Conservation (phyloP, 805 yeast genomes). For the Nakazawaea sp. region DNA sequence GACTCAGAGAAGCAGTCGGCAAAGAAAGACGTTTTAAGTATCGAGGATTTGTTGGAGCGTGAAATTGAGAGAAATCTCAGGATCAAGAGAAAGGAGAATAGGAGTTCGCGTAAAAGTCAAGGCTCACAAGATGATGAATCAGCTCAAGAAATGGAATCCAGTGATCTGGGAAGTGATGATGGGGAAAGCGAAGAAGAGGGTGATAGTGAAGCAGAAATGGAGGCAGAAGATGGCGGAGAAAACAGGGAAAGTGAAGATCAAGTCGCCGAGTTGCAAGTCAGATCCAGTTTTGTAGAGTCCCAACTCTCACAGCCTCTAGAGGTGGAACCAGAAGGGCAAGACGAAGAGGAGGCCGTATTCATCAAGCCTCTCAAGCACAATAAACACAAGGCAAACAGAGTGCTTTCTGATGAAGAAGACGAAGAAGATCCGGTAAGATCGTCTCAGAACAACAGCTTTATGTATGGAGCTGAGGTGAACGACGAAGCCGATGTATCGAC, state of each 20-base stretch:
- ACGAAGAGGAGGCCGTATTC: slow-evolving; percentile 7
- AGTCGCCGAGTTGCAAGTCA: slow-evolving; percentile 16
- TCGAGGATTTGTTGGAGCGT: slow-evolving; percentile 17
- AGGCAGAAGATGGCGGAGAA: slow-evolving; percentile 18
- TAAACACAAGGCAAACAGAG: slow-evolving; percentile 2
- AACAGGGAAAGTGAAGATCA: slow-evolving; percentile 17
- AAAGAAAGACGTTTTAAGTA: slow-evolving; percentile 11
- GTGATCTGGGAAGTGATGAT: slow-evolving; percentile 10
- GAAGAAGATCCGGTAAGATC: slow-evolving; percentile 7
- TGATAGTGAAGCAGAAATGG: slow-evolving; percentile 18
- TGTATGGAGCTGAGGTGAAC: slow-evolving; percentile 5
- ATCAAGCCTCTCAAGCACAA: slow-evolving; percentile 1
- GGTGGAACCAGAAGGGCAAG: too few relatives aligned
- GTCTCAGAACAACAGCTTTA: slow-evolving; percentile 4
- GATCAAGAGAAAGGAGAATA: slow-evolving; percentile 10
- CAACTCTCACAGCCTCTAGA: too few relatives aligned
- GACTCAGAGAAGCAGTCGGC: slow-evolving; percentile 5
- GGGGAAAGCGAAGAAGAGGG: slow-evolving; percentile 23
- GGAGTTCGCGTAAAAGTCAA: slow-evolving; percentile 5
- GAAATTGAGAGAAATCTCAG: slow-evolving; percentile 15
- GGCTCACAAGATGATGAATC: slow-evolving; percentile 10
- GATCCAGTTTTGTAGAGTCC: slow-evolving; percentile 10
- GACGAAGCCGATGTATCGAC: slow-evolving; percentile 15
- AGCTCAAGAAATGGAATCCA: slow-evolving; percentile 9
- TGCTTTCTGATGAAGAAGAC: slow-evolving; percentile 13